Conservation (phyloP, 495 filamentous ascomycete species). For the Penicillium canescens region DNA sequence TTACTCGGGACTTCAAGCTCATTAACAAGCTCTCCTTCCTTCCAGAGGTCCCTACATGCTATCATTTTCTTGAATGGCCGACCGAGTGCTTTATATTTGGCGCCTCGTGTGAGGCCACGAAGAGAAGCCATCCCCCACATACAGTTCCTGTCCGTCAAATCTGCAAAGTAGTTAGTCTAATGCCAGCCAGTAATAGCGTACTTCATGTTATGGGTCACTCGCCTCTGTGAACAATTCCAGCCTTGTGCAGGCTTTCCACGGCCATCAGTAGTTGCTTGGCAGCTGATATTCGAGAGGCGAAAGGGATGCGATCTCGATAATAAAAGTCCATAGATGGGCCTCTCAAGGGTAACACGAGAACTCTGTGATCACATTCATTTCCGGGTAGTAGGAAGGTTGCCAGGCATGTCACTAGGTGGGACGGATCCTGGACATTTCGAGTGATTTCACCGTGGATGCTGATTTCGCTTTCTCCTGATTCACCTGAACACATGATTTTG, state of each 20-base stretch:
- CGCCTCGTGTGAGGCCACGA: slow-evolving; percentile 12
- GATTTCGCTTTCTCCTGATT: slow-evolving; percentile 16
- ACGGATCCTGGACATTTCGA: slow-evolving; percentile 21
- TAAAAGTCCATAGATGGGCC: slow-evolving; percentile 17
- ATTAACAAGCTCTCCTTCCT: slow-evolving; percentile 23
- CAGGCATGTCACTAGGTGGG: slow-evolving; percentile 22
- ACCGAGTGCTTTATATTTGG: slow-evolving; percentile 27
- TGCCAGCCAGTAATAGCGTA: no score
- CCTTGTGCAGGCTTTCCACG: slow-evolving; percentile 27
- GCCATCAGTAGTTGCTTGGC: slow-evolving; percentile 23
- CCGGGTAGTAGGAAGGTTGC: slow-evolving; percentile 15
- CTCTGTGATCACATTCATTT: slow-evolving; percentile 14
- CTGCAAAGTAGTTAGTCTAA: neutral
- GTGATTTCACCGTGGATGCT: slow-evolving; percentile 24
- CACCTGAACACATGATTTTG: slow-evolving; percentile 17
- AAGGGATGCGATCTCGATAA: slow-evolving; percentile 2
- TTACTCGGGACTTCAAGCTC: slow-evolving; percentile 12
- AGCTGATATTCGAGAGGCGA: slow-evolving; percentile 23
- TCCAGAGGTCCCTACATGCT: slow-evolving; percentile 10
- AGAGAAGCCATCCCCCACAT: slow-evolving; percentile 27
- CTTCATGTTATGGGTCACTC: no score
- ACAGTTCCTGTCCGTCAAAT: slow-evolving; percentile 20
- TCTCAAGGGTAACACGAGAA: slow-evolving; percentile 25
- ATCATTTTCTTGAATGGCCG: slow-evolving; percentile 23
- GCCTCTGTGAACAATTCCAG: slow-evolving; percentile 22